Conservation (phyloP, 352 stramenopile species). For the Blastocystis sp. region DNA sequence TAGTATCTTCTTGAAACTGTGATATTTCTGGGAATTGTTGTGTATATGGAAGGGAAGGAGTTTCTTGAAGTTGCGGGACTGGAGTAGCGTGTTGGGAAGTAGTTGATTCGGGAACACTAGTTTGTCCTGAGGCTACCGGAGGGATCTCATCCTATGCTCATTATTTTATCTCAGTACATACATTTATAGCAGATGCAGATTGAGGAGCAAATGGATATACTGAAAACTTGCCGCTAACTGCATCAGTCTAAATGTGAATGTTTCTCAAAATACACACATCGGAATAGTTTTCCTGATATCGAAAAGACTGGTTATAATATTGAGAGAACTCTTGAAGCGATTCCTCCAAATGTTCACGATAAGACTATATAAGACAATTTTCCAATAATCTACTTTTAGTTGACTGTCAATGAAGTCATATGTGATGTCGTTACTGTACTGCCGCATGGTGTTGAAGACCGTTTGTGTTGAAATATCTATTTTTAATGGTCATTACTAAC, state of each 20-base stretch:
- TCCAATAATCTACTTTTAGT: neutral
- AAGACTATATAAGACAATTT: neutral
- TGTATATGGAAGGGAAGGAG: neutral
- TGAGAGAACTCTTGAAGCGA: conserved; percentile 30
- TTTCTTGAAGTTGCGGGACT: neutral
- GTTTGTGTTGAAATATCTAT: conserved; percentile 37
- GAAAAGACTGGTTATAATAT: conserved; percentile 42
- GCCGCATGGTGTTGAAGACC: conserved; percentile 63
- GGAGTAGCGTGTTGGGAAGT: too few species aligned
- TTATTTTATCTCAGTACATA: neutral
- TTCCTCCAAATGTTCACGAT: conserved; percentile 44
- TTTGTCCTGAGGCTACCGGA: neutral
- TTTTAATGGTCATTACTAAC: neutral
- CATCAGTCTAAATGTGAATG: neutral
- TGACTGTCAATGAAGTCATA: conserved; percentile 50
- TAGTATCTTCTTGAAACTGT: neutral
- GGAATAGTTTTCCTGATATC: conserved; percentile 57
- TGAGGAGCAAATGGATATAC: conserved; percentile 60
- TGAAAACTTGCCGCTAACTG: conserved; percentile 41
- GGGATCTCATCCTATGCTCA: neutral
- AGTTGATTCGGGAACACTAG: too few species aligned
- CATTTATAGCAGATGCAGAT: conserved; percentile 6
- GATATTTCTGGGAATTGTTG: neutral
- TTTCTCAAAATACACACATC: neutral
- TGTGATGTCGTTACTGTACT: conserved; percentile 55